Evolutionary conservation across 2,329 filamentous ascomycete species (phyloP), one percentile per base, ranked within the genome.

Genomic region (Fusarium solani-melongenae): DNA sequence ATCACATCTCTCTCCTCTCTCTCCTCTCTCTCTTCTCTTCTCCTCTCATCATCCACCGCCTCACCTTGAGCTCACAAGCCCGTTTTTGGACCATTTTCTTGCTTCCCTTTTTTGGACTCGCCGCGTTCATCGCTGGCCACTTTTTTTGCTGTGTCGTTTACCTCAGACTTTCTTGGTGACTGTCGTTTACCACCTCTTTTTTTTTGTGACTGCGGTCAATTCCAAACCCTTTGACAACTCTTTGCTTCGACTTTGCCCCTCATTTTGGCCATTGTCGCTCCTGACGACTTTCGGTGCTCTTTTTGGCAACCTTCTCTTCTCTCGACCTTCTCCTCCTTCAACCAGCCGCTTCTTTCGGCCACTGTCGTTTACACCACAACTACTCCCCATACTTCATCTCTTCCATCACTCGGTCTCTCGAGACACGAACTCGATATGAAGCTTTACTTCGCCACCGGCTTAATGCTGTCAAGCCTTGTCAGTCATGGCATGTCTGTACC

Each of bases 101-200:
- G 44, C 73, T 73, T 71, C 77, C 77, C 79, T 79, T 80, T 80
- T 83, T 82, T 79, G 80, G 80, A 76, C 74, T 53, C 68, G 71
- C 62, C 67, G 39, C 59, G n/a, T 65, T 64, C 49, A 59, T 66
- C 27, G 36, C 63, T 66, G 74, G 46, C 69, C 75, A 69, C 56
- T 39, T 57, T 38, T 38, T 57, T 57, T 24, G 55, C 10, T 38
- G 33, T 34, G 31, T 34, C 33, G 53, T 78, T 79, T 36, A 57
- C 33, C 22, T 34, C 31, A 24, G 15, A 38, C 33, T 38, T 29
- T 57, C 34, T 80, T 79, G 78, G 77, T 78, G 76, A 75, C 75
- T 70, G 80, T 79, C 78, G 74, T 79, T 79, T 78, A 76, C 70
- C 67, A 72, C 77, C 41, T 38, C 39, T 44, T 41, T 36, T 44